Conservation (phyloP, 495 filamentous ascomycete species). For the Penicillium flavigenum region DNA sequence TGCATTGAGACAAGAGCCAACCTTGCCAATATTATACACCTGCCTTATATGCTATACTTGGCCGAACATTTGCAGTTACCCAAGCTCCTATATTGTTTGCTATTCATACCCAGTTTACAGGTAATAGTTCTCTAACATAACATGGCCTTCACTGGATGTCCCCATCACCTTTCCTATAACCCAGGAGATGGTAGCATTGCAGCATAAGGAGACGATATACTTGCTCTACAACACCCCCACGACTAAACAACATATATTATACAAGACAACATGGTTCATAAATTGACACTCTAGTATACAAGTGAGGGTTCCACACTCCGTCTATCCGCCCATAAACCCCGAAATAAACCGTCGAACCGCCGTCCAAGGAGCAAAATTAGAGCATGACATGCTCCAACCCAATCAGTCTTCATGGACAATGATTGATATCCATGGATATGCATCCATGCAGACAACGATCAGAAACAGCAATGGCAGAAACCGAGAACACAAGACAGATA, state of each 20-base stretch:
- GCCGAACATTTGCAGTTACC: background rate
- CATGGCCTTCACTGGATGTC: background rate
- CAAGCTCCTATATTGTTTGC: background rate
- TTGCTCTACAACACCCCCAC: background rate
- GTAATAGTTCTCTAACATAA: background rate
- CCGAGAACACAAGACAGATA: background rate
- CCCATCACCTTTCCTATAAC: background rate
- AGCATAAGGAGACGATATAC: background rate
- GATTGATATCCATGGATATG: background rate
- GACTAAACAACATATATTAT: background rate
- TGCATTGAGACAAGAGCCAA: background rate
- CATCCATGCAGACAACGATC: background rate
- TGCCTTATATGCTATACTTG: background rate
- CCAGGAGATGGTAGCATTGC: background rate
- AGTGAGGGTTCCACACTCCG: constrained; percentile 15
- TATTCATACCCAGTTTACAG: background rate
- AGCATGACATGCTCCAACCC: constrained; percentile 5
- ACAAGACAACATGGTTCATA: constrained; percentile 18
- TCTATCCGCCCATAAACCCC: constrained; percentile 9
- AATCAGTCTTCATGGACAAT: background rate
- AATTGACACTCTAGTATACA: constrained; percentile 31
- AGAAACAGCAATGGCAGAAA: background rate
- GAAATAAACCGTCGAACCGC: background rate
- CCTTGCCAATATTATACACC: background rate
- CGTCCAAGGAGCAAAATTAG: background rate